Evolutionary conservation across 352 stramenopile species (phyloP), one percentile per base, ranked within the genome.

Genomic region (Elongisporangium senticosum): DNA sequence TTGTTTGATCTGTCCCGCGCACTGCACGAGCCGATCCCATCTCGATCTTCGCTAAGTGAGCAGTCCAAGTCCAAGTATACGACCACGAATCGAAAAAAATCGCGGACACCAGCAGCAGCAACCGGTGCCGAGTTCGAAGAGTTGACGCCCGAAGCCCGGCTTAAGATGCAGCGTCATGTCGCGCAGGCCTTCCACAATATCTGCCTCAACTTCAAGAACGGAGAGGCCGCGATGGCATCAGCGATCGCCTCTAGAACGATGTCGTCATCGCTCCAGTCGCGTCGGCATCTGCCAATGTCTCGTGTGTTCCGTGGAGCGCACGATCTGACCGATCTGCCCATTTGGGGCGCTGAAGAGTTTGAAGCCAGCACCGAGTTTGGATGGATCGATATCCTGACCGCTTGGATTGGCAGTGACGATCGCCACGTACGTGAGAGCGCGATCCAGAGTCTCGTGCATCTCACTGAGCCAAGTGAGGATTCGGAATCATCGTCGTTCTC

Each of bases 381-480:
- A 0, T 95, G 86, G 86, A 73, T 89, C 23, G 86, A 95, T 52
- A 90, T 95, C 23, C 53, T 93, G 24, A 92, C 83, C 1, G 56
- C 74, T 33, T 95, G 86, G 86, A 83, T 72, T 13, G 67, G 70
- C n/a, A 91, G 74, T 37, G 50, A 70, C 20, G 62, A 86, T 20
- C 68, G 68, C 5, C 64, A 80, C 49, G 76, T 93, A 17, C 74
- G 86, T 4, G 49, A 70, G 21, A 88, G 90, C 52, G 82, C 77
- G 11, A 83, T 93, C 53, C 61, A 84, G 3, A 89, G 65, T 54
- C 67, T 95, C n/a, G 64, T 87, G 2, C 78, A 81, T 43, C 64
- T 95, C 2, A 66, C 80, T 4, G 72, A 89, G 49, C 20, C 20
- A 19, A 13, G 24, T 0, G 47, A 69, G 4, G 54, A 58, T 10